These are phyloP conservation scores for Phaeodactylum tricornutum DNA, from an alignment of 108 stramenopile genomes.

Conservation along the genomic window DNA sequence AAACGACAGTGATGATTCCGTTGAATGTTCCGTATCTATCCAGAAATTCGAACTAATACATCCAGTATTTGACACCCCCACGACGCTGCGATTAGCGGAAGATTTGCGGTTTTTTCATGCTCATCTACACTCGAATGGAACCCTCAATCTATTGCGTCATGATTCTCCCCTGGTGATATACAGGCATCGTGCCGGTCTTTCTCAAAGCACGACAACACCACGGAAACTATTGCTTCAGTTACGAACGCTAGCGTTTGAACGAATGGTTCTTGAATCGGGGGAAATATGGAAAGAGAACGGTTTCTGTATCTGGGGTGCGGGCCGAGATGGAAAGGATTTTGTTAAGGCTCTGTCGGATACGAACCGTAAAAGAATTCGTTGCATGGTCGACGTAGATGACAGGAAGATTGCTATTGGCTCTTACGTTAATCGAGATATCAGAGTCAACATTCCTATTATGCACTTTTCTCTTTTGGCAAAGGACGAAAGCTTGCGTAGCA, in stretches of 20 bases:
- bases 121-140: slow-evolving; percentile 52
- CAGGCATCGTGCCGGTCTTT: slow-evolving; percentile 57
- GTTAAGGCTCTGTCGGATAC: slow-evolving; percentile 52
- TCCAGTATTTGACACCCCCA: slow-evolving; percentile 20
- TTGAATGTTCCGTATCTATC: slow-evolving; percentile 7
- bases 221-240: slow-evolving; percentile 66
- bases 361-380: slow-evolving; percentile 40
- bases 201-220: slow-evolving; percentile 71
- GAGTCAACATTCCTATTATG: slow-evolving; percentile 54
- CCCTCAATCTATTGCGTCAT: slow-evolving; percentile 36
- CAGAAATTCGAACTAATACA: slow-evolving; percentile 23
- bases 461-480: slow-evolving; percentile 67
- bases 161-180: slow-evolving; percentile 59
- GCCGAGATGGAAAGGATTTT: slow-evolving; percentile 87
- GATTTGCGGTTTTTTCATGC: slow-evolving; percentile 82
- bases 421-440: slow-evolving; percentile 37
- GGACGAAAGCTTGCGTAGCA: slow-evolving; percentile 9
- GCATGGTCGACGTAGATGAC: slow-evolving; percentile 77
- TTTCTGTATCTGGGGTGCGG: slow-evolving; percentile 82
- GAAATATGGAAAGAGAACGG: slow-evolving; percentile 13
- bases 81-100: slow-evolving; percentile 72
- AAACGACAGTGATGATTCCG: neutral
- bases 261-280: slow-evolving; percentile 23
- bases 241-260: slow-evolving; percentile 64
- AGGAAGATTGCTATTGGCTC: slow-evolving; percentile 64